These are phyloP conservation scores for Xylaria castorea DNA, from an alignment of 495 filamentous ascomycete species.

Conservation along the genomic window DNA sequence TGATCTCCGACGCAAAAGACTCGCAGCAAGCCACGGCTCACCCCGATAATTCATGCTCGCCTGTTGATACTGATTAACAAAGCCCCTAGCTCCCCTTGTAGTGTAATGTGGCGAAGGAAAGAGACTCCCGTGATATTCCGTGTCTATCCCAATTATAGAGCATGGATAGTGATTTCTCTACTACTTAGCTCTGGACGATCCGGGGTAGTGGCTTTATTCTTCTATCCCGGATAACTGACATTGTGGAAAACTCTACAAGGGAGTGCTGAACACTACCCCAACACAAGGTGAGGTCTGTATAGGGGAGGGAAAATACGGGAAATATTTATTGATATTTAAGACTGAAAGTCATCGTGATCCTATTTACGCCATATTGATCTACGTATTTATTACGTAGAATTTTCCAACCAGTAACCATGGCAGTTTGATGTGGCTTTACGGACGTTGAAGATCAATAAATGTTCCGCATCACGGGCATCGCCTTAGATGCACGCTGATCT, in stretches of 20 bases:
- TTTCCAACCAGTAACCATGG: neutral
- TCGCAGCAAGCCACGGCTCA: constrained; percentile 11
- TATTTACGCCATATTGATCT: neutral
- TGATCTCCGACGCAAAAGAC: neutral
- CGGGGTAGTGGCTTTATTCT: neutral
- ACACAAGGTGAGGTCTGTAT: neutral
- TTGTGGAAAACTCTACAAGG: neutral
- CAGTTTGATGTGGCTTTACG: neutral
- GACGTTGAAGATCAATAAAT: constrained; percentile 1
- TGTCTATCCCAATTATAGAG: neutral
- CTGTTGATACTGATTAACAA: neutral
- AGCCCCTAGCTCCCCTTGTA: neutral
- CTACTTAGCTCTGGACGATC: neutral
- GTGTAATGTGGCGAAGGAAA: neutral
- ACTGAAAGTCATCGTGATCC: neutral
- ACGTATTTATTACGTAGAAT: neutral
- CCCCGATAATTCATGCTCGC: neutral
- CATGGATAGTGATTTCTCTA: neutral
- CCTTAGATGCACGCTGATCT: constrained; percentile 16
- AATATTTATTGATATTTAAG: neutral
- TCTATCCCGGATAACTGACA: neutral
- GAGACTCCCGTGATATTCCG: too few species aligned
- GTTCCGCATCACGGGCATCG: constrained; percentile 17
- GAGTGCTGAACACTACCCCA: neutral
- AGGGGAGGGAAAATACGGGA: neutral